Evolutionary conservation across 257 asterid genomes (phyloP).

Genomic region (Nyctanthes arbortristis): DNA sequence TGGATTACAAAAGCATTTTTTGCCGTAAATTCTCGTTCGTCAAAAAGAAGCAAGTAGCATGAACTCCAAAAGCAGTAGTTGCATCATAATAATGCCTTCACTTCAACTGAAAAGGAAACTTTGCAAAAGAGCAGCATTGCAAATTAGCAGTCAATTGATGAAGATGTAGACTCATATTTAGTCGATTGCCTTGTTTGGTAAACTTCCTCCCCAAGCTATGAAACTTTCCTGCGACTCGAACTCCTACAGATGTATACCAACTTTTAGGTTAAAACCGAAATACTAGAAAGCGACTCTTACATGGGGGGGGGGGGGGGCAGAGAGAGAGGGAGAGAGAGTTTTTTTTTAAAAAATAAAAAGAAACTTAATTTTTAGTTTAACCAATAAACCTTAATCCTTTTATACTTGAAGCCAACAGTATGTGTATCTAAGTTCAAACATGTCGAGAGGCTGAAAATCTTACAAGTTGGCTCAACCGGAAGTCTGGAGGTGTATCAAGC

Average conservation of each 20-base stretch:
- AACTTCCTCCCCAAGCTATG: not conserved
- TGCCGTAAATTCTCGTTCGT: slow-evolving; percentile 14
- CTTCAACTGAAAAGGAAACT: slow-evolving; percentile 19
- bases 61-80: slow-evolving; percentile 5
- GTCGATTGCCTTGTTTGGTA: not conserved
- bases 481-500: not conserved
- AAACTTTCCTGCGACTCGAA: not conserved
- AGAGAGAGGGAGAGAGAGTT: too few species aligned
- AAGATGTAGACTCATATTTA: not conserved
- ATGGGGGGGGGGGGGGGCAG: too few species aligned
- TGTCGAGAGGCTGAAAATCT: not conserved
- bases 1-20: not conserved
- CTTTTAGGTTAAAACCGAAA: too few species aligned
- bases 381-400: not conserved
- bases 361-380: not conserved
- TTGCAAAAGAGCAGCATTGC: slow-evolving; percentile 10
- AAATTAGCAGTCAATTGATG: not conserved
- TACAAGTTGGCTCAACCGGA: not conserved
- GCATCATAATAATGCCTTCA: not conserved
- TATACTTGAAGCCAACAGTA: not conserved
- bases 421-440: not conserved
- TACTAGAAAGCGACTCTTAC: not conserved
- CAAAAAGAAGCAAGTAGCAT: slow-evolving; percentile 8
- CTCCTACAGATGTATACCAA: not conserved
- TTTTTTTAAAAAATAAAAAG: too few species aligned